Evolutionary conservation across 495 filamentous ascomycete genomes (phyloP), one percentile per base, ranked within the genome.

Genomic region (Melanomma pulvis-pyrius): DNA sequence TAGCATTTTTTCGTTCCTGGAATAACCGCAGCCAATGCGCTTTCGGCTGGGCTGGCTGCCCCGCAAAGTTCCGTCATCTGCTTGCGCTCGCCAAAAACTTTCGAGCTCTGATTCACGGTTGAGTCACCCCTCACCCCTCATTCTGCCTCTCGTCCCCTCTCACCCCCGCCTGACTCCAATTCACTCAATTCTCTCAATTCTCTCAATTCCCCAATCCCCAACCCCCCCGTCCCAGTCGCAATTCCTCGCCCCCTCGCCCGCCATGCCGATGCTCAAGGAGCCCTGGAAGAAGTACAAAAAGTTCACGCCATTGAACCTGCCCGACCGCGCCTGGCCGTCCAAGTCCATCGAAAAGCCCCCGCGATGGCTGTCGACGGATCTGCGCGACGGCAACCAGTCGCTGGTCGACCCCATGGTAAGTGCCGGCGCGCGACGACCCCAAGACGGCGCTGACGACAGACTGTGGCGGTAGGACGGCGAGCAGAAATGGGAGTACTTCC

Each of bases 401-500:
- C 71, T 79, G 50, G 74, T 77, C 30, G 77, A 79, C 62, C 77
- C 77, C 46, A 79, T 79, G 77, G 92, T 93, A 79, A 50, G 32
- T 25, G 5, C 13, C 21, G n/a, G 39, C 21, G 17, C 21, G 1
- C 36, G 9, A 6, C 4, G n/a, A 3, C 5, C 54, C 12, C 32
- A 1, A 59, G 34, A 25, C 9, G n/a, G 34, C 15, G 17, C 54
- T 68, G 24, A 63, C 26, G 26, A 11, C 15, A 6, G 22, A 3
- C 4, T 36, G 19, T 63, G 13, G n/a, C n/a, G n/a, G n/a, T 72
- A 96, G 91, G 92, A 92, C 68, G 90, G 90, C 65, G 89, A 96
- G 41, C 92, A 97, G 80, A 98, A 98, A 83, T 94, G 86, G 84
- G 79, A 82, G 64, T 98, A 94, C 81, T 98, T 98, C 82, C 85